phyloP scores from a whole-genome alignment of 495 filamentous ascomycete species.

The Durotheca rogersii region DNA sequence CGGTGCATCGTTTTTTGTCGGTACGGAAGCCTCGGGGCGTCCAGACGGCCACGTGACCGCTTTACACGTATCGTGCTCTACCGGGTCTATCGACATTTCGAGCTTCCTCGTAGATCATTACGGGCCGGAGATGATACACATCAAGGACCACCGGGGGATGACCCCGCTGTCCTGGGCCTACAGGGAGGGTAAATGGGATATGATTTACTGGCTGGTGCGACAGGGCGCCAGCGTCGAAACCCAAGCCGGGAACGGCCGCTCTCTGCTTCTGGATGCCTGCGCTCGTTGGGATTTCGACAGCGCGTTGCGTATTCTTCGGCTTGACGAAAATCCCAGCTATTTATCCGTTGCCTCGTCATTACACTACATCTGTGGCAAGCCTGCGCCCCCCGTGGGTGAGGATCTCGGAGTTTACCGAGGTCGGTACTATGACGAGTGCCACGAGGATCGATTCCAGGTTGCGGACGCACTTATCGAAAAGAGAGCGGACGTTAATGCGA shows the following conservation, averaged over 20 bases:
- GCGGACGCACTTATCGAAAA: constrained; percentile 2
- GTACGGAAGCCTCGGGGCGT: background rate
- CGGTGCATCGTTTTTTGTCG: constrained; percentile 12
- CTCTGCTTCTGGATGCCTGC: constrained; percentile 9
- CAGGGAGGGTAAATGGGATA: background rate
- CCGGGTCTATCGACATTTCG: background rate
- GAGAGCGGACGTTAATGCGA: constrained; percentile 9
- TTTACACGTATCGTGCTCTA: constrained; percentile 2
- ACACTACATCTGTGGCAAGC: background rate
- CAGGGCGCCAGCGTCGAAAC: constrained; percentile 3
- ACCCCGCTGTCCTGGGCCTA: constrained; percentile 12
- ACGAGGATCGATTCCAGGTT: background rate
- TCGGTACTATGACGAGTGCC: background rate
- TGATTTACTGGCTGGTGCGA: constrained; percentile 1
- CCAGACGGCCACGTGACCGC: constrained; percentile 5
- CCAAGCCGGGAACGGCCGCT: background rate
- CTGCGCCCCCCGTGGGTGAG: too few species aligned
- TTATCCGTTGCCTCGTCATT: background rate
- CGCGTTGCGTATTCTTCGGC: background rate
- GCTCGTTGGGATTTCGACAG: background rate
- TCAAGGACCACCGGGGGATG: constrained; percentile 6
- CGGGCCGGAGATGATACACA: constrained; percentile 3
- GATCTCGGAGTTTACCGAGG: too few species aligned
- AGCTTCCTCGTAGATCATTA: constrained; percentile 1
- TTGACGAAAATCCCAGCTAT: background rate